Evolutionary conservation across 805 yeast species (phyloP).

Genomic region (Zygoascus bituminiphila): DNA sequence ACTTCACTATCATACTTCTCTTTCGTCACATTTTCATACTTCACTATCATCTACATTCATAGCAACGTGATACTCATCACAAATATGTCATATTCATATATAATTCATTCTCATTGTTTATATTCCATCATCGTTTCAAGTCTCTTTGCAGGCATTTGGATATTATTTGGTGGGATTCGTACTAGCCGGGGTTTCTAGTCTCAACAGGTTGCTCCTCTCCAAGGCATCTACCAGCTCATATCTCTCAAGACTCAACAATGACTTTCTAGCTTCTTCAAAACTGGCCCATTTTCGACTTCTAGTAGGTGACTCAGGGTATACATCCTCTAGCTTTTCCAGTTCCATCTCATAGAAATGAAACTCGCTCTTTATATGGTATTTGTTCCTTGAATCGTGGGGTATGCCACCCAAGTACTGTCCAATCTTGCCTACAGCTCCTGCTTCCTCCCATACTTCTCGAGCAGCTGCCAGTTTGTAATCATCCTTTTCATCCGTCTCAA

Average conservation of each 20-base stretch:
- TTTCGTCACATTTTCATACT: too few relatives aligned
- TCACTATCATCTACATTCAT: too few relatives aligned
- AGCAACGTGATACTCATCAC: too few relatives aligned
- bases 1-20: too few relatives aligned
- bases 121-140: too few relatives aligned
- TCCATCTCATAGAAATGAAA: constrained; percentile 80
- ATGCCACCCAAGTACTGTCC: constrained; percentile 51
- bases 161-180: too few relatives aligned
- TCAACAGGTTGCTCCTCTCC: constrained; percentile 11
- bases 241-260: constrained; percentile 25
- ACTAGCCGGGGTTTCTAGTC: too few relatives aligned
- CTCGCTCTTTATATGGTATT: constrained; percentile 65
- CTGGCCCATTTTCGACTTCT: constrained; percentile 68
- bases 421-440: constrained; percentile 73
- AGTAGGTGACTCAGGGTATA: constrained; percentile 66
- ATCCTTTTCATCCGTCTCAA: constrained; percentile 67
- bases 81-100: too few relatives aligned
- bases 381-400: constrained; percentile 39
- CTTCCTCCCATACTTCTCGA: constrained; percentile 97
- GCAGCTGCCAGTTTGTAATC: constrained; percentile 44
- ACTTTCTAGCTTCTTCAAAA: constrained; percentile 25
- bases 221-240: constrained; percentile 28
- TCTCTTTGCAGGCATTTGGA: too few relatives aligned
- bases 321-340: constrained; percentile 44
- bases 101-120: too few relatives aligned